A percentile compares a stretch with the other conserved stretches of the same genome.
Evolutionary conservation across 345 rosid species (phyloP).

Genomic region (Erucastrum elatum): DNA sequence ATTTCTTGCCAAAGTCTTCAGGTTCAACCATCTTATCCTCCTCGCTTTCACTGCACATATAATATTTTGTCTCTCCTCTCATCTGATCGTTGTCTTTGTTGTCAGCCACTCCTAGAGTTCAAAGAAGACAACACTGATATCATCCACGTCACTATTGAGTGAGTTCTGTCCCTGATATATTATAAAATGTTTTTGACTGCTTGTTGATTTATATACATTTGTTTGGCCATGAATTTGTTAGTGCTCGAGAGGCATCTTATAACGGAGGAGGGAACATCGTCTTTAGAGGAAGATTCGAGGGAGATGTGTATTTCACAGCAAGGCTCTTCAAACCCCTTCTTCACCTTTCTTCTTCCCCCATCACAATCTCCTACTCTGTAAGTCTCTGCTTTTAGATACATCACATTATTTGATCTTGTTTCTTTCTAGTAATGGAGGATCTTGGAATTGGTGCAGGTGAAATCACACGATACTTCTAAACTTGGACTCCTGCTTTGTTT

Average conservation of each 20-base stretch:
- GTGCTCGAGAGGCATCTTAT: slow-evolving; percentile 62
- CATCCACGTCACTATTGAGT: slow-evolving; percentile 63
- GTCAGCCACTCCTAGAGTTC: slow-evolving; percentile 68
- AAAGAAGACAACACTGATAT: slow-evolving; percentile 42
- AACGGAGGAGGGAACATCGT: slow-evolving; percentile 75
- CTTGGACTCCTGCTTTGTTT: slow-evolving; percentile 62
- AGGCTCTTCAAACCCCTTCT: slow-evolving; percentile 66
- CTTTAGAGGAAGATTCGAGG: slow-evolving; percentile 67
- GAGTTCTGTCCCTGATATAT: slow-evolving; percentile 48
- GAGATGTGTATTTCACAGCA: slow-evolving; percentile 44
- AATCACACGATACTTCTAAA: slow-evolving; percentile 49
- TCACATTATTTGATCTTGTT: no score
- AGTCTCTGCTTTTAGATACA: slow-evolving; percentile 35
- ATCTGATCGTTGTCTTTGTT: slow-evolving; percentile 13
- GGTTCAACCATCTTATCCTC: slow-evolving; percentile 42
- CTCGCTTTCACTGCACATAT: neutral
- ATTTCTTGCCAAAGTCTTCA: slow-evolving; percentile 78
- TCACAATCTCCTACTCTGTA: slow-evolving; percentile 68
- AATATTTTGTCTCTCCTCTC: slow-evolving; percentile 9
- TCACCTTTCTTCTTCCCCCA: slow-evolving; percentile 47
- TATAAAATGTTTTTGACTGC: neutral
- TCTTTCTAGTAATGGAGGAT: neutral
- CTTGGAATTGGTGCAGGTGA: slow-evolving; percentile 54
- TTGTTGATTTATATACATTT: slow-evolving; percentile 3
- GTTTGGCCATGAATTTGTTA: slow-evolving; percentile 34